These are phyloP conservation scores for Cynara cardunculus DNA, from an alignment of 129 eudicot genomes.

Conservation along the genomic window DNA sequence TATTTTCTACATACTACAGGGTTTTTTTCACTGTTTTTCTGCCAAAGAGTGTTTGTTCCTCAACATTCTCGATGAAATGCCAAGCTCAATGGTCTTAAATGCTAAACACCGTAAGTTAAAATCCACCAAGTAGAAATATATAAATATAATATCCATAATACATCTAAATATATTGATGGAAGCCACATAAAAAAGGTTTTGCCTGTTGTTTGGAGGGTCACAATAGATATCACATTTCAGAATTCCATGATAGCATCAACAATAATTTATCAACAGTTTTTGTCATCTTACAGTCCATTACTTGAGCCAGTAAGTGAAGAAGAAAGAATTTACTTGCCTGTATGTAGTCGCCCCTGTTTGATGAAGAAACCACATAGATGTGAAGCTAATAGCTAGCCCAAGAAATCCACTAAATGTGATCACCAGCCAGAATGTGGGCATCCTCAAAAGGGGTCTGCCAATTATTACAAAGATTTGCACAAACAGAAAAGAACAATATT, in stretches of 20 bases:
- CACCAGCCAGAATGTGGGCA: slow-evolving; percentile 93
- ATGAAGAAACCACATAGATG: slow-evolving; percentile 99
- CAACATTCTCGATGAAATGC: too few relatives aligned
- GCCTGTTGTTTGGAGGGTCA: too few relatives aligned
- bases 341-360: slow-evolving; percentile 98
- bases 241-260: not conserved
- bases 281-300: not conserved
- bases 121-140: too few relatives aligned
- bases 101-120: too few relatives aligned
- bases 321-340: slow-evolving; percentile 48
- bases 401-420: slow-evolving; percentile 89
- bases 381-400: slow-evolving; percentile 97
- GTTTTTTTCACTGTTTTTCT: too few relatives aligned
- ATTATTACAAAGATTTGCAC: slow-evolving; percentile 8
- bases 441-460: slow-evolving; percentile 75
- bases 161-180: too few relatives aligned
- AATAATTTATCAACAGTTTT: not conserved
- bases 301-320: not conserved
- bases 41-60: too few relatives aligned
- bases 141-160: too few relatives aligned
- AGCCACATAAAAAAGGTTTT: too few relatives aligned
- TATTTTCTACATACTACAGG: too few relatives aligned
- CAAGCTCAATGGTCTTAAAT: too few relatives aligned
- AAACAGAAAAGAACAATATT: not conserved
- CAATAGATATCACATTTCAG: not conserved